Evolutionary conservation across 2,329 filamentous ascomycete genomes (phyloP), one percentile per base, ranked within the genome.

Genomic region (Lojkania enalia): DNA sequence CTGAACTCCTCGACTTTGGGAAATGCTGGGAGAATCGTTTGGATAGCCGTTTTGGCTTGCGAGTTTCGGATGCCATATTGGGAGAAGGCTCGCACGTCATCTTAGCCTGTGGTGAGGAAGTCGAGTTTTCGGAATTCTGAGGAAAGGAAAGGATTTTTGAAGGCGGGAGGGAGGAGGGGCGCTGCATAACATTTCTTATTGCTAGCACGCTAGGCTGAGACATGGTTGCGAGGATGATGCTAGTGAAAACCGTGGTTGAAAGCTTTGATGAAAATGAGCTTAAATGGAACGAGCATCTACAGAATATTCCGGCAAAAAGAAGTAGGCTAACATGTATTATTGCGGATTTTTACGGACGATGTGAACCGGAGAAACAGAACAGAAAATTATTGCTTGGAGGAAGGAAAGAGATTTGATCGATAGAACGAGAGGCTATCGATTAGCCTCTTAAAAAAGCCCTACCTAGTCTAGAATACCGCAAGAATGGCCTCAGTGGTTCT

Each of bases 21-120:
- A 19, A 19, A 12, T 19, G 36, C 20, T 39, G 23, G 27, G 46
- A 58, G 20, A 49, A 43, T 20, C 56, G 36, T 49, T 21, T 57
- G 51, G 7, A 54, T 36, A 13, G 54, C 32, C 16, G 29, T 7
- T 21, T 20, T 39, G 35, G 29, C 19, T 33, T 35, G 23, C 16
- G 50, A 16, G 54, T 46, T 3, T 49, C 35, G 4, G n/a, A 15
- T 33, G 23, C 21, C 36, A 36, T 38, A 39, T 21, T 16, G n/a
- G 23, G n/a, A 27, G 7, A 9, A 7, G n/a, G 23, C n/a, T 9
- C n/a, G 7, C 7, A 9, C 23, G 23, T 9, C 7, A 7, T 27
- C 23, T 7, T 27, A n/a, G 7, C 23, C n/a, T 27, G n/a, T 27
- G 7, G 7, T 27, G n/a, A 27, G 23, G 7, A 27, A n/a, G 7